Evolutionary conservation across 768 basidiomycete species (phyloP).

Genomic region (Hypholoma fasciculare): DNA sequence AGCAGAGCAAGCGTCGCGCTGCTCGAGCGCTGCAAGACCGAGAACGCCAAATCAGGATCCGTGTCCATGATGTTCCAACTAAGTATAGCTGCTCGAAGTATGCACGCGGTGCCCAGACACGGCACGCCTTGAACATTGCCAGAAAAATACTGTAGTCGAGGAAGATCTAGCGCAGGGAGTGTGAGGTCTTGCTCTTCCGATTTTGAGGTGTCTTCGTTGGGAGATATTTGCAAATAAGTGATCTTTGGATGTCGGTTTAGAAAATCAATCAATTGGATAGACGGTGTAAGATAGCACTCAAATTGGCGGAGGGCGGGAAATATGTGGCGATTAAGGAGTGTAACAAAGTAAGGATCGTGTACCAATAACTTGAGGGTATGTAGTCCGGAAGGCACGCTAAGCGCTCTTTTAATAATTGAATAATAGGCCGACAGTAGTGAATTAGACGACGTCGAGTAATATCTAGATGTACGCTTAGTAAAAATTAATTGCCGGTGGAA

Average conservation of each 20-base stretch:
- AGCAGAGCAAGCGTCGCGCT: constrained; percentile 32
- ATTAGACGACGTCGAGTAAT: constrained; percentile 19
- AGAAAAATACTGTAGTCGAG: constrained; percentile 34
- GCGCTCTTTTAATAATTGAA: constrained; percentile 25
- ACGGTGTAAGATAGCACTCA: constrained; percentile 35
- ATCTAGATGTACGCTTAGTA: constrained; percentile 7
- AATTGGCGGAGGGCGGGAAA: constrained; percentile 33
- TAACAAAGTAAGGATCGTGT: constrained; percentile 27
- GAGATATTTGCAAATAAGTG: constrained; percentile 34
- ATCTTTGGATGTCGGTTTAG: constrained; percentile 35
- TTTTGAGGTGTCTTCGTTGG: constrained; percentile 23
- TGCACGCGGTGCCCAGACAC: constrained; percentile 23
- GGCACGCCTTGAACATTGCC: constrained; percentile 34
- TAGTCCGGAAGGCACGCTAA: constrained; percentile 24
- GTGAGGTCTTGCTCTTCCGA: constrained; percentile 1
- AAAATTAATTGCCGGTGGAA: neutral
- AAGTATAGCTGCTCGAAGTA: constrained; percentile 35
- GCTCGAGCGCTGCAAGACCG: constrained; percentile 30
- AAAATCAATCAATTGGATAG: constrained; percentile 28
- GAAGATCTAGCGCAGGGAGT: constrained; percentile 25
- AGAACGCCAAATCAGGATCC: constrained; percentile 28
- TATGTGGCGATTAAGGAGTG: constrained; percentile 18
- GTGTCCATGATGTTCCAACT: constrained; percentile 34
- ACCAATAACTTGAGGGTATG: constrained; percentile 32
- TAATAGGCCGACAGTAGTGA: constrained; percentile 30